Evolutionary conservation across 129 eudicot species (phyloP), one percentile per base, ranked within the genome.

Genomic region (Chrysanthemum seticuspe): DNA sequence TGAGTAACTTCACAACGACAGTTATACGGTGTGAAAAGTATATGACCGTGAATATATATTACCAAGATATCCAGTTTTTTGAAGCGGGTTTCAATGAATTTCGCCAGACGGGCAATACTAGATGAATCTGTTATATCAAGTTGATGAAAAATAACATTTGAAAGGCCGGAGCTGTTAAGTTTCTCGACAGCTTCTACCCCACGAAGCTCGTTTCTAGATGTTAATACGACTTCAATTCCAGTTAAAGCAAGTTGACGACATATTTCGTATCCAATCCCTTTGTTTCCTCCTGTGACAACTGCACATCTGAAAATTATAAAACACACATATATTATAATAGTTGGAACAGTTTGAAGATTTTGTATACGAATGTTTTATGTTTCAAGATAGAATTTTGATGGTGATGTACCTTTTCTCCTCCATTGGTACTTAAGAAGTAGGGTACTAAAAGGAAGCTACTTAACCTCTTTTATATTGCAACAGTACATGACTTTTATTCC

Each of bases 241-340:
- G 15, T 31, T 9, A 29, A 70, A 9, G 74, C 64, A 54, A 70
- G 74, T 54, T 54, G 74, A 5, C 63, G 74, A 70, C 74, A 69
- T 70, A 70, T 70, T 70, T 70, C 64, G 36, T 29, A 3, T 54
- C 74, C 64, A 9, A 70, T 70, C 10, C 74, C 74, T 31, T 45
- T 55, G 63, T 70, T 70, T 70, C 74, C 74, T 70, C 74, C 74
- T 0, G 74, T 70, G 16, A 70, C 74, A 70, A 70, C 7, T 10
- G 74, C 74, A 70, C 6, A 70, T 16, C 74, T 69, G 6, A 6
- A 51, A 6, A 12, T 64, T 36, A 36, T 36, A 36, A 36, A 40
- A 13, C 16, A 10, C 4, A 15, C 1, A 23, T 23, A 23, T 23
- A 13, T 3, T 53, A 53, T 14, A 15, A 10, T 40, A 14, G 16